Evolutionary conservation across 345 rosid genomes (phyloP).

Genomic region (Cardamine chenopodiifolia): DNA sequence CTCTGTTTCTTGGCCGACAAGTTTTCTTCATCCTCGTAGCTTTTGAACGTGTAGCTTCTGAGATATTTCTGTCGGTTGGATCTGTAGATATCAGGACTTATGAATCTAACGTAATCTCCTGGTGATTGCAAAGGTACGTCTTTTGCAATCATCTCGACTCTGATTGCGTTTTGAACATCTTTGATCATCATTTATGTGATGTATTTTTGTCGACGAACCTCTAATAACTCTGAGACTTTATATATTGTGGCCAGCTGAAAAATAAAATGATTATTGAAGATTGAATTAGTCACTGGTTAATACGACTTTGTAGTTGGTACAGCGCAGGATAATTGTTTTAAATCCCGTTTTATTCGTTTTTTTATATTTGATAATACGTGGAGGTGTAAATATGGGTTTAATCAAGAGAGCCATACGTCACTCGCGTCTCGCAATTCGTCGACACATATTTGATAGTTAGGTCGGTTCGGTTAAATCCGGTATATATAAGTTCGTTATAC

Average conservation of each 20-base stretch:
- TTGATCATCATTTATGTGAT: slow-evolving; percentile 27
- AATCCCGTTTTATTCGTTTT: not conserved
- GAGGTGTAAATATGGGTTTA: not conserved
- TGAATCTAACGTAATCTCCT: slow-evolving; percentile 37
- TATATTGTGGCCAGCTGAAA: slow-evolving; percentile 19
- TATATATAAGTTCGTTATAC: no score
- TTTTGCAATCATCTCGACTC: not conserved
- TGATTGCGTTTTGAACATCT: slow-evolving; percentile 25
- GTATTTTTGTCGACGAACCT: not conserved
- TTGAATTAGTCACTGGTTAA: slow-evolving; percentile 25
- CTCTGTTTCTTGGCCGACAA: slow-evolving; percentile 29
- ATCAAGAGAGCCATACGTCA: slow-evolving; percentile 10
- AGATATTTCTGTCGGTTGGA: slow-evolving; percentile 41
- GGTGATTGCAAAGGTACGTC: slow-evolving; percentile 18
- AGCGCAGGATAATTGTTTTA: slow-evolving; percentile 24
- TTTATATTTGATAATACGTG: slow-evolving; percentile 26
- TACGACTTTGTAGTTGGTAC: slow-evolving; percentile 43
- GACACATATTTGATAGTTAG: not conserved
- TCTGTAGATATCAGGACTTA: slow-evolving; percentile 41
- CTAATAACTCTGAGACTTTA: not conserved
- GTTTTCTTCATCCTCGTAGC: slow-evolving; percentile 13
- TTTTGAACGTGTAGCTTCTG: slow-evolving; percentile 43
- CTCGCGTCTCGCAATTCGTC: not conserved
- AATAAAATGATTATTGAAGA: slow-evolving; percentile 3
- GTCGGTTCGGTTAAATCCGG: not conserved